Conservation (phyloP, 345 rosid species). For the Hypericum androsaemum region DNA sequence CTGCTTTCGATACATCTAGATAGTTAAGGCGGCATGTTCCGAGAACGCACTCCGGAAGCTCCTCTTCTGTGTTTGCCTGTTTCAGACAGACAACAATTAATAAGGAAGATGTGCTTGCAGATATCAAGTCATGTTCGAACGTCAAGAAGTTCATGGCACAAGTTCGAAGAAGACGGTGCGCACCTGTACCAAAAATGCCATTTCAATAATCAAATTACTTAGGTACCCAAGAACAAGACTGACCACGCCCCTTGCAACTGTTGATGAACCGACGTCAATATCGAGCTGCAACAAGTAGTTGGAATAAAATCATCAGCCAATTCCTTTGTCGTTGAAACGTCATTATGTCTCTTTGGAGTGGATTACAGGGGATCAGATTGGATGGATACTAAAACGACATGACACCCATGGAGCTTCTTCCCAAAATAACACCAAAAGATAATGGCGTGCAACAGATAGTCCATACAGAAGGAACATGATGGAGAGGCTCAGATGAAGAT, state of each 20-base stretch:
- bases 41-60: constrained; percentile 72
- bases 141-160: too few relatives aligned
- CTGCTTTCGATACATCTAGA: constrained; percentile 58
- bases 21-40: constrained; percentile 77
- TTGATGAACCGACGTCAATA: constrained; percentile 82
- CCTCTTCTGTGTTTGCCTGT: constrained; percentile 79
- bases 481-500: too few relatives aligned
- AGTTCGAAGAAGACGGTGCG: not conserved
- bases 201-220: constrained; percentile 71
- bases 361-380: too few relatives aligned
- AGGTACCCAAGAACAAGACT: constrained; percentile 80
- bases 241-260: constrained; percentile 76
- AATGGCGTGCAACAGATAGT: too few relatives aligned
- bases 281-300: constrained; percentile 36
- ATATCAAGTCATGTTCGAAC: too few relatives aligned
- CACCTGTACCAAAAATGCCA: constrained; percentile 94
- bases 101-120: not conserved
- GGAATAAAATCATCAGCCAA: too few relatives aligned
- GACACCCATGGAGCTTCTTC: too few relatives aligned
- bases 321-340: too few relatives aligned
- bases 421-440: too few relatives aligned
- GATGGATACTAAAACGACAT: too few relatives aligned
- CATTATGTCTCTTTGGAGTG: too few relatives aligned
- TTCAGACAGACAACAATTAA: not conserved
- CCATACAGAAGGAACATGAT: too few relatives aligned